Percentiles rank a stretch among this genome's conserved stretches.
These are phyloP conservation scores for Piper longum DNA, from an alignment of 164 flowering plant genomes.

Conservation along the genomic window DNA sequence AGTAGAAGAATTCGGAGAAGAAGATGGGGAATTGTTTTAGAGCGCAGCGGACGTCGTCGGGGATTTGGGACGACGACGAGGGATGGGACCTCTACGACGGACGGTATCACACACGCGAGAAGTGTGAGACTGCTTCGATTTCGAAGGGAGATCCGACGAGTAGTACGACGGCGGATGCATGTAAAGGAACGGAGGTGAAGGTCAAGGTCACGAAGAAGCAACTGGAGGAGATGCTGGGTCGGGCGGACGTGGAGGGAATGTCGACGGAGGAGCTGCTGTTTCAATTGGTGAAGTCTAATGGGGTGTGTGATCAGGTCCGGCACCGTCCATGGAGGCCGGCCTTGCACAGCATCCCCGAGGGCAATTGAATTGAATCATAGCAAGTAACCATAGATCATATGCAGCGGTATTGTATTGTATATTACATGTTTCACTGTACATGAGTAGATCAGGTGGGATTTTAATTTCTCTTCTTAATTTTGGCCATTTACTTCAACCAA, in stretches of 20 bases:
- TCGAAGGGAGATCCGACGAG: no score
- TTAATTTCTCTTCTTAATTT: no score
- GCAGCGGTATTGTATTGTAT: no score
- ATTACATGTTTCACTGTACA: no score
- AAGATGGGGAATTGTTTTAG: slow-evolving; percentile 3
- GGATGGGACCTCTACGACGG: slow-evolving; percentile 1
- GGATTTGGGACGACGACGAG: background rate
- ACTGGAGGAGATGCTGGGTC: slow-evolving; percentile 4
- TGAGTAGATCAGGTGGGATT: no score
- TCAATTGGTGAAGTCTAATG: background rate
- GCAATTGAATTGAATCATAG: background rate
- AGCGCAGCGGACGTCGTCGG: background rate
- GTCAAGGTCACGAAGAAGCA: slow-evolving; percentile 7
- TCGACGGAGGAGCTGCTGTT: slow-evolving; percentile 2
- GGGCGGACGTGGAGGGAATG: slow-evolving; percentile 1
- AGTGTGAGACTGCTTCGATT: no score
- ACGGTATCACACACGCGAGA: no score
- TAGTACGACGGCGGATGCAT: no score
- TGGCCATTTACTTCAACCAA: no score
- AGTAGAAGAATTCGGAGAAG: background rate
- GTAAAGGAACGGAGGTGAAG: slow-evolving; percentile 2
- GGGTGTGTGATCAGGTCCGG: background rate
- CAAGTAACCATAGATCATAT: no score
- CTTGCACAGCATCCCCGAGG: slow-evolving; percentile 35
- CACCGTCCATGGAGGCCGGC: slow-evolving; percentile 34